These are phyloP conservation scores for Cyberlindnera misumaiensis DNA, from an alignment of 805 yeast genomes.

Conservation along the genomic window DNA sequence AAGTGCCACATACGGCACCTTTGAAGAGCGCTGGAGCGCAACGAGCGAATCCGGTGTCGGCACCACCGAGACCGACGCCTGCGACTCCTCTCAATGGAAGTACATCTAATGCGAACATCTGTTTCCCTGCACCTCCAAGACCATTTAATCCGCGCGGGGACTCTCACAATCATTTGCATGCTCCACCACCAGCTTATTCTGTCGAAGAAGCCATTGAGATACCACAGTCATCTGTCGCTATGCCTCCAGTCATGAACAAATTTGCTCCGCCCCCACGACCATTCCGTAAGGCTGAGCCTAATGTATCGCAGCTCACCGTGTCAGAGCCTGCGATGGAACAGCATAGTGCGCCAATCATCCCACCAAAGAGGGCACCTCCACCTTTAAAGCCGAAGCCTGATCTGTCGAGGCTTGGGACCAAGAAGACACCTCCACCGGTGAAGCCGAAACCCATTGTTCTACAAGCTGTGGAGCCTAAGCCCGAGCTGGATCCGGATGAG, in stretches of 20 bases:
- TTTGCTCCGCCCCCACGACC: slow-evolving; percentile 22
- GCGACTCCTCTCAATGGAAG: no score
- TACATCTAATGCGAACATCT: neutral
- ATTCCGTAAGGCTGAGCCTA: slow-evolving; percentile 4
- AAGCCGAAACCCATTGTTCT: slow-evolving; percentile 8
- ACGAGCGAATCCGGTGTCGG: neutral
- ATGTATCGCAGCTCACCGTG: no score
- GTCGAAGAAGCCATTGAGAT: slow-evolving; percentile 1
- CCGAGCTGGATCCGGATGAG: slow-evolving; percentile 7
- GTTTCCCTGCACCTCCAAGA: slow-evolving; percentile 25
- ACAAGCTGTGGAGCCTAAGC: neutral
- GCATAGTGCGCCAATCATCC: no score
- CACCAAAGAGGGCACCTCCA: slow-evolving; percentile 6
- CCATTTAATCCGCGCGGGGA: slow-evolving; percentile 11
- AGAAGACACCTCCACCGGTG: slow-evolving; percentile 9
- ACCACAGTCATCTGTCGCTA: neutral
- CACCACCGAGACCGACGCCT: no score
- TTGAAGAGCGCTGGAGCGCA: slow-evolving; percentile 1
- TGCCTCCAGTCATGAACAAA: slow-evolving; percentile 3
- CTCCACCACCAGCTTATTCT: neutral
- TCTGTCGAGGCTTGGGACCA: neutral
- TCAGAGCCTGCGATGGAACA: no score
- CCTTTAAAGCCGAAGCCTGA: slow-evolving; percentile 9
- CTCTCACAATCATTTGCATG: neutral
- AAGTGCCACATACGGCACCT: neutral